phyloP scores from a whole-genome alignment of 2,329 filamentous ascomycete genomes.

The Fusarium beomiforme region DNA sequence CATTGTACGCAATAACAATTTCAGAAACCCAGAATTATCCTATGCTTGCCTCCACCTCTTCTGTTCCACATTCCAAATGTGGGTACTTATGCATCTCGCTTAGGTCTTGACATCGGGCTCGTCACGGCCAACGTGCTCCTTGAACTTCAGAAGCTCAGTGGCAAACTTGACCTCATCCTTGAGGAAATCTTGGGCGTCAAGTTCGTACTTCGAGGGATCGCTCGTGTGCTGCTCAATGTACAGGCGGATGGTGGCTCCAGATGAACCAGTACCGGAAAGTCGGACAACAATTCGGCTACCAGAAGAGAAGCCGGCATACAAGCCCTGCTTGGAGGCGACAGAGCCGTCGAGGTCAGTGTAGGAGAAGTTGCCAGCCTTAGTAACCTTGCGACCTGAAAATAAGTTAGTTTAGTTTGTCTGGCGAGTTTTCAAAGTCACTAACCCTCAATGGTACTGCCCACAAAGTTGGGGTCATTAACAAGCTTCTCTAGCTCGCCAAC shows the following conservation, averaged over 20 bases:
- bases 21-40: constrained; percentile 38
- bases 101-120: constrained; percentile 98
- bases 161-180: constrained; percentile 89
- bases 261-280: constrained; percentile 93
- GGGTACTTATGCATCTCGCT: not conserved
- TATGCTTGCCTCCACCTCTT: constrained; percentile 35
- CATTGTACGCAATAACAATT: constrained; percentile 38
- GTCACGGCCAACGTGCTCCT: constrained; percentile 91
- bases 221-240: constrained; percentile 97
- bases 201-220: constrained; percentile 78
- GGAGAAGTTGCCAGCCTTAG: constrained; percentile 93
- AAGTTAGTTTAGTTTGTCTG: constrained; percentile 32
- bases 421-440: constrained; percentile 39
- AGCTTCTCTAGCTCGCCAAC: constrained; percentile 82
- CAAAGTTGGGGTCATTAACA: constrained; percentile 77
- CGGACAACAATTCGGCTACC: constrained; percentile 95
- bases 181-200: constrained; percentile 93
- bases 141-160: constrained; percentile 86
- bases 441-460: constrained; percentile 84
- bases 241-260: constrained; percentile 93
- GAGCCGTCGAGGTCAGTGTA: constrained; percentile 99
- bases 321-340: constrained; percentile 93
- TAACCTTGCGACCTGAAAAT: constrained; percentile 75
- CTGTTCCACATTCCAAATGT: not conserved
- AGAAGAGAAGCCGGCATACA: constrained; percentile 93